phyloP scores from a whole-genome alignment of 164 flowering plant species.

The Magnolia kwangsiensis region DNA sequence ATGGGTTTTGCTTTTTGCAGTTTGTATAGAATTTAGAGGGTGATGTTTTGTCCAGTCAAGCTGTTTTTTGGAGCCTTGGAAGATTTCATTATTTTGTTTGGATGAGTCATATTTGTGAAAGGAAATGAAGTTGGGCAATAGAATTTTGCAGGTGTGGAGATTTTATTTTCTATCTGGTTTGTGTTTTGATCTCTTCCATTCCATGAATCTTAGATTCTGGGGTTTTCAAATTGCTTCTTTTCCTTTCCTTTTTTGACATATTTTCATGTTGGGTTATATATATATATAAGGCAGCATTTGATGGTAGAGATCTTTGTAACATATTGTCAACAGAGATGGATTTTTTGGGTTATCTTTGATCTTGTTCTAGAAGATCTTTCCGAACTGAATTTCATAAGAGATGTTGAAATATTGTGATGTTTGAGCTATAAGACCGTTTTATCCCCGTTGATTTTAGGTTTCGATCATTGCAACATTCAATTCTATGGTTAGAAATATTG shows the following conservation, averaged over 20 bases:
- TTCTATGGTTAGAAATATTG: background rate
- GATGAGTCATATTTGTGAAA: background rate
- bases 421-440: background rate
- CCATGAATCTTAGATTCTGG: background rate
- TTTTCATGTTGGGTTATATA: background rate
- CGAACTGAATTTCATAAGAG: background rate
- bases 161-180: background rate
- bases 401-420: background rate
- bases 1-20: background rate
- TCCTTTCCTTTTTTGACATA: background rate
- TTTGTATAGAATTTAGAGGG: background rate
- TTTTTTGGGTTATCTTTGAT: background rate
- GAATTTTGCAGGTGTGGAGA: background rate
- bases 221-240: background rate
- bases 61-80: background rate
- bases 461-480: background rate
- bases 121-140: background rate
- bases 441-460: background rate
- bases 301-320: background rate
- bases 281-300: background rate
- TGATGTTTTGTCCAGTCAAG: background rate
- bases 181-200: background rate
- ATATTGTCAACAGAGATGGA: background rate
- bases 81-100: background rate
- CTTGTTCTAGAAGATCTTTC: background rate